Conservation (phyloP, 495 filamentous ascomycete genomes). For the Aspergillus kassunensis region DNA sequence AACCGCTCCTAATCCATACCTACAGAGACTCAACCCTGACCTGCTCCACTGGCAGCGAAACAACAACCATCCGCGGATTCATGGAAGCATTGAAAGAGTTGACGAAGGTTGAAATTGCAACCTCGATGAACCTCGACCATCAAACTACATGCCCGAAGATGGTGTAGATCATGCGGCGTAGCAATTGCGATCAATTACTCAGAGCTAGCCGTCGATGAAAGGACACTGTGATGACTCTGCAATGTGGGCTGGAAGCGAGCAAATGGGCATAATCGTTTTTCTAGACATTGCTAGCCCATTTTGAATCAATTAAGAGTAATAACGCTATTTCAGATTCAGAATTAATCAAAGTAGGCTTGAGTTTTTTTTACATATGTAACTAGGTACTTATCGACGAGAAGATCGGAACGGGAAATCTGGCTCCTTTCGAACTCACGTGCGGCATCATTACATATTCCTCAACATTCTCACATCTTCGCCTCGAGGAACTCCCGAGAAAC, state of each 20-base stretch:
- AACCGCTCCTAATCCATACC: neutral
- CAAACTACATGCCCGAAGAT: slow-evolving; percentile 69
- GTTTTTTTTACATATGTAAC: too few species aligned
- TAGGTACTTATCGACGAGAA: too few species aligned
- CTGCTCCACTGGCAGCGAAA: slow-evolving; percentile 75
- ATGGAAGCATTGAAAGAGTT: slow-evolving; percentile 9
- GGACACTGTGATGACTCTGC: too few species aligned
- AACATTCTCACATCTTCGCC: neutral
- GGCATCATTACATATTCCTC: neutral
- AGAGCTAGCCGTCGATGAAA: too few species aligned
- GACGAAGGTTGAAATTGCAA: slow-evolving; percentile 20
- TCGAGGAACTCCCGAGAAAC: neutral
- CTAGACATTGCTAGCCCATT: too few species aligned
- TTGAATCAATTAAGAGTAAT: too few species aligned
- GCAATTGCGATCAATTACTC: slow-evolving; percentile 53
- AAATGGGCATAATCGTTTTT: too few species aligned
- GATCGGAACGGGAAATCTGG: slow-evolving; percentile 24
- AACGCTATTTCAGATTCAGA: too few species aligned
- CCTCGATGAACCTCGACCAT: slow-evolving; percentile 46
- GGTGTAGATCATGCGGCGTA: slow-evolving; percentile 65
- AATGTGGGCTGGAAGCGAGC: too few species aligned
- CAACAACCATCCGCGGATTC: slow-evolving; percentile 24
- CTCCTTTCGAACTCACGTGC: slow-evolving; percentile 22
- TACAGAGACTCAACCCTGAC: slow-evolving; percentile 70
- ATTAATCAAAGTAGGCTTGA: too few species aligned